Base-by-base conservation (phyloP, 1,139 yeast genomes). In the Hansenula sp. region DNA sequence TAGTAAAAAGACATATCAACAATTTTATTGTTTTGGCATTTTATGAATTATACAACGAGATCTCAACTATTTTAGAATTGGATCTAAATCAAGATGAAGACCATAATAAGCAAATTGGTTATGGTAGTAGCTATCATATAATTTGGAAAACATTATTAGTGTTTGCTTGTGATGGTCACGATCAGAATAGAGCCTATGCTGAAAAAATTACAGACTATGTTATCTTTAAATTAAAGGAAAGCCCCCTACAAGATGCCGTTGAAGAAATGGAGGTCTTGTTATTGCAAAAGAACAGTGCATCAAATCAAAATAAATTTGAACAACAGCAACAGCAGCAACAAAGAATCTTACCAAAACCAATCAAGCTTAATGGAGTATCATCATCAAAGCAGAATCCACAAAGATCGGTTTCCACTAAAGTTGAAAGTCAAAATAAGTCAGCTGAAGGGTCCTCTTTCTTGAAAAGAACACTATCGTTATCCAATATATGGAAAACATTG, bases 11-110 rank as follows among this genome's bases (percentile, higher is more conserved):
- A 41, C 86, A 91, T 61, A 69, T 77, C 32, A 79, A 80, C 47
- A 85, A 88, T 57, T 91, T 93, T 57, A 63, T 90, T 48, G 94
- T 93, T 7, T 85, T 93, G 47, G 96, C 97, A 0, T 91, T 84
- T 62, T 80, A 90, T 47, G 93, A 89, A 53, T 63, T 93, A 39
- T 90, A 71, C 39, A 46, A 55, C 16, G 63, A 60, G 19, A 52
- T 60, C 4, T 47, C 58, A 8, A 58, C 53, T 31, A 43, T 54
- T 5, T 59, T 59, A 31, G 59, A 60, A 16, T 44, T 61, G 10
- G 36, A 41, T 8, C 46, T 38, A 6, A 37, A 38, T 27, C 82
- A 79, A 47, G 85, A 81, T 43, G 76, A 78, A 48, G 70, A 85
- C 45, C 76, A 77, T 54, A 72, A 69, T 46, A 78, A 82, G 0